Percentiles rank a stretch among this genome's conserved stretches.
These are phyloP conservation scores for Oryza glumipatula DNA, from an alignment of 176 grass and related monocot species.

Conservation along the genomic window DNA sequence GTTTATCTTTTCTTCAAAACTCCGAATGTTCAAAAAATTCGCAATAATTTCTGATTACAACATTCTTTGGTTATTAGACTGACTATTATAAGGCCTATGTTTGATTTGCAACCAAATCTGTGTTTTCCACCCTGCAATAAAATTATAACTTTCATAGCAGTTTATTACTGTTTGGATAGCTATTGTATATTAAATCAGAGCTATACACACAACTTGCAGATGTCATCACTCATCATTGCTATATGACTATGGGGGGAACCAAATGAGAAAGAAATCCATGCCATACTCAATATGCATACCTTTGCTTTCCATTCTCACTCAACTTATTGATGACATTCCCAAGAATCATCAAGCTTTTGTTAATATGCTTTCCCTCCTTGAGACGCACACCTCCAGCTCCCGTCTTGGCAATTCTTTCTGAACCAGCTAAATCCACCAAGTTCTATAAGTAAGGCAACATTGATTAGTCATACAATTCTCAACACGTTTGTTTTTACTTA, in stretches of 20 bases:
- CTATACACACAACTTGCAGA: neutral
- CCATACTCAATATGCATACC: slow-evolving; percentile 44
- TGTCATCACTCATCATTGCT: neutral
- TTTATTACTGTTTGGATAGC: neutral
- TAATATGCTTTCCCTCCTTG: slow-evolving; percentile 93
- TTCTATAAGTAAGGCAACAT: slow-evolving; percentile 58
- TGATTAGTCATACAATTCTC: slow-evolving; percentile 19
- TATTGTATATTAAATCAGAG: neutral
- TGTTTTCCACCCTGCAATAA: neutral
- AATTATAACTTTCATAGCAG: neutral
- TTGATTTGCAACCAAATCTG: neutral
- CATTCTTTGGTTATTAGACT: neutral
- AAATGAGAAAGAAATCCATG: neutral
- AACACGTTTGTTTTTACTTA: neutral
- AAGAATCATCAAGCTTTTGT: slow-evolving; percentile 95
- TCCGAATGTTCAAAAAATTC: neutral
- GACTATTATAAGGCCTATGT: neutral
- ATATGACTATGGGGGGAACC: neutral
- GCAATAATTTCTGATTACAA: neutral
- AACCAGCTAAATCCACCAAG: slow-evolving; percentile 93
- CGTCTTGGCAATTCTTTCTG: slow-evolving; percentile 88
- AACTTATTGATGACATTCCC: slow-evolving; percentile 99
- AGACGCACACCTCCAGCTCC: slow-evolving; percentile 84
- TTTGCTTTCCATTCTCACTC: slow-evolving; percentile 81
- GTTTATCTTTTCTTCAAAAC: neutral